These are phyloP conservation scores for Volvox carteri DNA, from an alignment of 163 green algal species.

Conservation along the genomic window DNA sequence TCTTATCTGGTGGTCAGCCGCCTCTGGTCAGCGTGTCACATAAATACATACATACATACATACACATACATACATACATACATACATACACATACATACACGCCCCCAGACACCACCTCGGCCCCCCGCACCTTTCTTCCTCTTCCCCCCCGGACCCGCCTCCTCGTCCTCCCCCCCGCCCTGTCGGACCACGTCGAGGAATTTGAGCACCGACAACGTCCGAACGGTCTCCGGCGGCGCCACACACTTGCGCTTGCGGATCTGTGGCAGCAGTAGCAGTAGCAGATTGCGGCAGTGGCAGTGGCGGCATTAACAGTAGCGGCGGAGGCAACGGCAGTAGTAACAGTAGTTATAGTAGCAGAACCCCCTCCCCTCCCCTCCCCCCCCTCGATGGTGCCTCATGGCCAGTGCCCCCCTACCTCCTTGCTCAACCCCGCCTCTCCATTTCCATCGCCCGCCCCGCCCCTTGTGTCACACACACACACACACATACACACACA, in stretches of 20 bases:
- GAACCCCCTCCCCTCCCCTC: neutral
- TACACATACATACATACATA: neutral
- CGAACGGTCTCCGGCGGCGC: conserved; percentile 69
- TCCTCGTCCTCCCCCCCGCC: conserved; percentile 37
- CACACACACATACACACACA: conserved; percentile 2
- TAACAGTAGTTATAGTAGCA: no score
- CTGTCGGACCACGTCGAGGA: conserved; percentile 72
- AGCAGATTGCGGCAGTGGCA: no score
- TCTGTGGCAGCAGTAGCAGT: neutral
- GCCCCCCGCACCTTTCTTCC: neutral
- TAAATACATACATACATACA: no score
- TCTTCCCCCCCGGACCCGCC: neutral
- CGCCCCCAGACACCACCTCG: neutral
- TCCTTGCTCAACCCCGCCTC: no score
- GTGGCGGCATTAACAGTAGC: no score
- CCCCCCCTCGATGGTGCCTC: no score
- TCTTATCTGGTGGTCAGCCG: no score
- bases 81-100: neutral
- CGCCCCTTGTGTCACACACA: no score
- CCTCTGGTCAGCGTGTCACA: no score
- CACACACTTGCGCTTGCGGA: conserved; percentile 57
- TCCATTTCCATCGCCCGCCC: no score
- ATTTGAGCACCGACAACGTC: conserved; percentile 74
- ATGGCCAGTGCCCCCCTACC: no score
- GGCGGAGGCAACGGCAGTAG: no score